phyloP scores from a whole-genome alignment of 1,284 basidiomycete genomes.

The Erythrobasidium hasegawianum region DNA sequence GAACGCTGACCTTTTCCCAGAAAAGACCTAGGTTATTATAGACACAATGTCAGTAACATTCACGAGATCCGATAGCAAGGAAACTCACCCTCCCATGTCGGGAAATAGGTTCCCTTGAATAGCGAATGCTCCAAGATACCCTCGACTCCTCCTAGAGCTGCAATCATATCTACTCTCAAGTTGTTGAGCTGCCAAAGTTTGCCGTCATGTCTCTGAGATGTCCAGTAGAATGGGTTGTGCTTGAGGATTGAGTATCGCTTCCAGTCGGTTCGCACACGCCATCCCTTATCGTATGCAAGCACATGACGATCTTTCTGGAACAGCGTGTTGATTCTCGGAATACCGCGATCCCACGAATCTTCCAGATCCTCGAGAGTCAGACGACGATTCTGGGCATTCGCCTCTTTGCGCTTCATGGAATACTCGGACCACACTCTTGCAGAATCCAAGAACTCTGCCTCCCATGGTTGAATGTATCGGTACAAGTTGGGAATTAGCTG shows the following conservation, averaged over 20 bases:
- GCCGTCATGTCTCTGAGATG: conserved; percentile 56
- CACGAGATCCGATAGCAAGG: too few species aligned
- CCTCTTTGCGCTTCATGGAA: conserved; percentile 98
- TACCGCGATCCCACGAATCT: conserved; percentile 71
- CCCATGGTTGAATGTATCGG: conserved; percentile 97
- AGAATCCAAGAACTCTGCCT: conserved; percentile 96
- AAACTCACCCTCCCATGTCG: conserved; percentile 52
- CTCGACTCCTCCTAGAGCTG: conserved; percentile 93
- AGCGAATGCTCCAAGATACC: conserved; percentile 86
- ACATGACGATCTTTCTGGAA: conserved; percentile 61
- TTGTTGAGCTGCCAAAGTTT: conserved; percentile 98
- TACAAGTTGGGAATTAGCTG: conserved; percentile 96
- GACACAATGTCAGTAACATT: too few species aligned
- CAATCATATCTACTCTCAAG: conserved; percentile 91
- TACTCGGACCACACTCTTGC: conserved; percentile 99
- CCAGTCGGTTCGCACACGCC: conserved; percentile 74
- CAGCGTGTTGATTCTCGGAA: conserved; percentile 92
- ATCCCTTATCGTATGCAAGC: conserved; percentile 85
- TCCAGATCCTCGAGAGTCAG: conserved; percentile 48
- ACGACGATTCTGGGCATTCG: conserved; percentile 92
- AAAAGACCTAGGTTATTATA: too few species aligned
- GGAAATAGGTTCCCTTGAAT: conserved; percentile 65
- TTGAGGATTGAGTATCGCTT: conserved; percentile 95
- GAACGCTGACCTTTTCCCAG: too few species aligned
- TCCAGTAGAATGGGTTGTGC: conserved; percentile 5